Conservation (phyloP, 768 basidiomycete genomes). For the Pleurotus sapidus region DNA sequence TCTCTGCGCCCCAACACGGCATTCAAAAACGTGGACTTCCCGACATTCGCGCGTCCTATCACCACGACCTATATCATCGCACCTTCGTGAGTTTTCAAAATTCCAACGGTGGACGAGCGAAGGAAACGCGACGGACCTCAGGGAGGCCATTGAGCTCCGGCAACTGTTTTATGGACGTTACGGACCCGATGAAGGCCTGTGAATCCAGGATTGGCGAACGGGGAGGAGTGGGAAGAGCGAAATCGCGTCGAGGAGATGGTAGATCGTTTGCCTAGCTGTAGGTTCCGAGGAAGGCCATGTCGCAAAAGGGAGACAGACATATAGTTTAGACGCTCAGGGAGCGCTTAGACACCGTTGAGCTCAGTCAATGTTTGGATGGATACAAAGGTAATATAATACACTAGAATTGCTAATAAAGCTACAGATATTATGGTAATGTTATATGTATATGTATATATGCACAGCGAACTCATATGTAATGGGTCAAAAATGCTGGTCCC, state of each 20-base stretch:
- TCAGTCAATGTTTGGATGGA: too few relatives aligned
- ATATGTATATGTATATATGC: too few relatives aligned
- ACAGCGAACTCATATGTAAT: too few relatives aligned
- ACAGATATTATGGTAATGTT: too few relatives aligned
- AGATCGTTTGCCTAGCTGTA: too few relatives aligned
- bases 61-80: constrained; percentile 37
- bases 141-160: constrained; percentile 40
- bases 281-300: not conserved
- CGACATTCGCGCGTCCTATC: constrained; percentile 76
- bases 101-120: not conserved
- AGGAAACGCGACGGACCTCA: constrained; percentile 28
- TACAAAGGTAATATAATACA: not conserved
- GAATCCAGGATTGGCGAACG: constrained; percentile 24
- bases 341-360: too few relatives aligned
- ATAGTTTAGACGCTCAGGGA: not conserved
- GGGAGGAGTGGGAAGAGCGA: not conserved
- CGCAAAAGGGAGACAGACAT: not conserved
- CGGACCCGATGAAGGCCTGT: constrained; percentile 39
- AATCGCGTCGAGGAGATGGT: too few relatives aligned
- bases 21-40: constrained; percentile 75
- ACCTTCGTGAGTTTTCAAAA: not conserved
- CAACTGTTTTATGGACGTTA: constrained; percentile 31
- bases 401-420: not conserved
- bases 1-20: constrained; percentile 56
- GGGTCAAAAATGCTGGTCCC: too few relatives aligned